These are phyloP conservation scores for Cercophora scortea DNA, from an alignment of 495 filamentous ascomycete genomes.

Conservation along the genomic window DNA sequence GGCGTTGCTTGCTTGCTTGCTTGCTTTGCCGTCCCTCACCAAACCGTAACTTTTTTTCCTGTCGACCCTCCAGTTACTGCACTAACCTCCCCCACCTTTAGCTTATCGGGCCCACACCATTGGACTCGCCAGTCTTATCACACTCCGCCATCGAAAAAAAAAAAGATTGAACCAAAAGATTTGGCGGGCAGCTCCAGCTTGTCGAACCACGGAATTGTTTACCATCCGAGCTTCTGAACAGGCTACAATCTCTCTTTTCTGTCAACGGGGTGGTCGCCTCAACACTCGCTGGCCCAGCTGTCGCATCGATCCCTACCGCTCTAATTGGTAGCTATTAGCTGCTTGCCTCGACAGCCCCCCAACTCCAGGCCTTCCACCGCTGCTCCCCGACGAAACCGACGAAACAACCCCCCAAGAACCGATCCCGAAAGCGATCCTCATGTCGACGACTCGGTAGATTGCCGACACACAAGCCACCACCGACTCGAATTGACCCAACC, in stretches of 20 bases:
- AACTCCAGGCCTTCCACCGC: neutral
- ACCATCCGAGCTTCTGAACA: neutral
- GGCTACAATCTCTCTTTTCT: neutral
- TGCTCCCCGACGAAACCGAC: neutral
- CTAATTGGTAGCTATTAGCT: no score
- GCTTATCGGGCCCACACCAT: slow-evolving; percentile 7
- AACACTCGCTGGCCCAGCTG: neutral
- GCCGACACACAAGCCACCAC: no score
- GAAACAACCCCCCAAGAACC: neutral
- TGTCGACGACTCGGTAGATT: no score
- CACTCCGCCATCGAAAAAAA: slow-evolving; percentile 14
- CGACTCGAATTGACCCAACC: neutral
- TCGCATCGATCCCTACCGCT: no score
- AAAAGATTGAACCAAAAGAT: neutral
- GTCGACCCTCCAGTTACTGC: neutral
- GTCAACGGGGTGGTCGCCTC: neutral
- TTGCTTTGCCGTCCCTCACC: no score
- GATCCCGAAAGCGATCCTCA: neutral
- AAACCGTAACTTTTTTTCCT: neutral
- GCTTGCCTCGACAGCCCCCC: no score
- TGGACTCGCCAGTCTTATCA: slow-evolving; percentile 17
- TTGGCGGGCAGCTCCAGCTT: neutral
- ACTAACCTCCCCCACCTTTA: slow-evolving; percentile 4
- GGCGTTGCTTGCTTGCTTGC: neutral
- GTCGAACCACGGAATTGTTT: no score